A percentile compares a stretch with the other conserved stretches of the same genome.
These are phyloP conservation scores for Candida chilensis DNA, from an alignment of 805 yeast genomes.

Conservation along the genomic window DNA sequence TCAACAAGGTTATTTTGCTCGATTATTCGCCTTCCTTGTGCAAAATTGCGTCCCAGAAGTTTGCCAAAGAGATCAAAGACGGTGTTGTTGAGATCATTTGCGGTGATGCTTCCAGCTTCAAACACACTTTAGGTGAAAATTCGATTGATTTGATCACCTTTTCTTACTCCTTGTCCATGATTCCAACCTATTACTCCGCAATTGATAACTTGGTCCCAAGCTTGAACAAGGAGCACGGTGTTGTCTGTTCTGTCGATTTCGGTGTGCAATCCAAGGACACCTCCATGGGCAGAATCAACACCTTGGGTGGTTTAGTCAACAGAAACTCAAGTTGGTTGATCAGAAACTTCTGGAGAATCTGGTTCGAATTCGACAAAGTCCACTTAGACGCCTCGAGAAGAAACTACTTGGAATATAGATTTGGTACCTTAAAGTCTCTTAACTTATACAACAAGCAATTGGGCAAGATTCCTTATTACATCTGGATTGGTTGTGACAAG, in stretches of 20 bases:
- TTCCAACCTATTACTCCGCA: conserved; percentile 74
- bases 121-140: conserved; percentile 26
- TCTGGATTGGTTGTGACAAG: conserved; percentile 64
- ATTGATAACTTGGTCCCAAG: conserved; percentile 54
- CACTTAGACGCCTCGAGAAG: conserved; percentile 74
- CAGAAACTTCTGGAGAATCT: conserved; percentile 76
- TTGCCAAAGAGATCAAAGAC: conserved; percentile 27
- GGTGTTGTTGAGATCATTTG: conserved; percentile 61
- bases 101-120: conserved; percentile 70
- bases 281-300: conserved; percentile 58
- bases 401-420: conserved; percentile 73
- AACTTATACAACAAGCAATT: conserved; percentile 56
- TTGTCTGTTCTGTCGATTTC: conserved; percentile 69
- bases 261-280: conserved; percentile 67
- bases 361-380: conserved; percentile 83
- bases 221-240: conserved; percentile 45
- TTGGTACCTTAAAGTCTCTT: conserved; percentile 72
- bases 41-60: conserved; percentile 57
- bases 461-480: conserved; percentile 75
- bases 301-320: conserved; percentile 64
- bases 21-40: conserved; percentile 75
- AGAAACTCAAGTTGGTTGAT: conserved; percentile 72
- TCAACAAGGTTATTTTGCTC: conserved; percentile 60
- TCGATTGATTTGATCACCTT: conserved; percentile 69
- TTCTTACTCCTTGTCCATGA: conserved; percentile 79